These are phyloP conservation scores for Sporothrix pallida DNA, from an alignment of 2,329 filamentous ascomycete genomes.

Conservation along the genomic window DNA sequence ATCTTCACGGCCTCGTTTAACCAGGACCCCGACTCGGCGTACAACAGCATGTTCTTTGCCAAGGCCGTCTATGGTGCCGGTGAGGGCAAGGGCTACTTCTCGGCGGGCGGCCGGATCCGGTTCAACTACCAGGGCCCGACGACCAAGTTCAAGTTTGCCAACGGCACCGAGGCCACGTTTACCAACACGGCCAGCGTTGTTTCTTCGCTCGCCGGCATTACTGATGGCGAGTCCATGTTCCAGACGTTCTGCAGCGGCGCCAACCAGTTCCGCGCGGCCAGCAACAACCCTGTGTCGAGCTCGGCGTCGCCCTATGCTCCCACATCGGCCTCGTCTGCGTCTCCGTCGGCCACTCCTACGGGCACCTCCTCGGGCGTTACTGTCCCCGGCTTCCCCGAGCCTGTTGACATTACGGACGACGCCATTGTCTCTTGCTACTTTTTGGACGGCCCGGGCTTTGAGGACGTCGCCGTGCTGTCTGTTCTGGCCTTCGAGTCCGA, in stretches of 20 bases:
- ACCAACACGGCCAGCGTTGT: slow-evolving; percentile 45
- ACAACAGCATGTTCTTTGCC: slow-evolving; percentile 50
- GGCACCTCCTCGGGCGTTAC: slow-evolving; percentile 10
- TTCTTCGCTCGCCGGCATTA: slow-evolving; percentile 43
- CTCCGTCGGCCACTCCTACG: slow-evolving; percentile 11
- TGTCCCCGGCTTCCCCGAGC: slow-evolving; percentile 41
- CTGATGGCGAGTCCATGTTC: slow-evolving; percentile 46
- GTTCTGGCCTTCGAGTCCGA: slow-evolving; percentile 41
- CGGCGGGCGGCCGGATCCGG: slow-evolving; percentile 43
- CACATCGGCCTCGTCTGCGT: slow-evolving; percentile 13
- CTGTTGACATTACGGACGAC: slow-evolving; percentile 43
- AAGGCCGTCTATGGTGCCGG: slow-evolving; percentile 38
- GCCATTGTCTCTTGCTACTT: slow-evolving; percentile 47
- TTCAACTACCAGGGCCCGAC: slow-evolving; percentile 44
- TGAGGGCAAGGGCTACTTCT: slow-evolving; percentile 43
- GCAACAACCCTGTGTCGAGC: not conserved
- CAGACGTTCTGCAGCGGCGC: slow-evolving; percentile 44
- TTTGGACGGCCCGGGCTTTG: slow-evolving; percentile 42
- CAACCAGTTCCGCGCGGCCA: not conserved
- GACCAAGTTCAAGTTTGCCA: slow-evolving; percentile 48
- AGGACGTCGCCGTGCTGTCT: slow-evolving; percentile 46
- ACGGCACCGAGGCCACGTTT: slow-evolving; percentile 45
- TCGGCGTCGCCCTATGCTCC: not conserved
- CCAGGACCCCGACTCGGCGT: slow-evolving; percentile 44
- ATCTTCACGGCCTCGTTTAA: slow-evolving; percentile 48